Percentiles rank a stretch among this genome's conserved stretches.
phyloP scores from a whole-genome alignment of 192 early-diverging fungal species.

The Linnemannia hyalina region DNA sequence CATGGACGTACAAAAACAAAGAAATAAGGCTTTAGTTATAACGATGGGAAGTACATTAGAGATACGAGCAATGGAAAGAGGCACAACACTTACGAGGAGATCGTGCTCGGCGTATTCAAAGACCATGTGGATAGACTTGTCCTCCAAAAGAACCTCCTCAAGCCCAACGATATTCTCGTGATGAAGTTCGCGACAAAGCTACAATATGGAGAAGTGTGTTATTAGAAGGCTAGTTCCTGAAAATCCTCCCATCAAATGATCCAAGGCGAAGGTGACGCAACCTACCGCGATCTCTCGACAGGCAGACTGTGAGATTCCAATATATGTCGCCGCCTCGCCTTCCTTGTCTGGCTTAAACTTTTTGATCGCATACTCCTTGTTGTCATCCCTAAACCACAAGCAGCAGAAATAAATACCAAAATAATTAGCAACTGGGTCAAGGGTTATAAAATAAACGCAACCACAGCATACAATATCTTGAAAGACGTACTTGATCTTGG shows the following conservation, averaged over 20 bases:
- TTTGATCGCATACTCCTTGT: slow-evolving; percentile 91
- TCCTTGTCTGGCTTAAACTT: slow-evolving; percentile 98
- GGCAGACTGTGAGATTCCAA: slow-evolving; percentile 94
- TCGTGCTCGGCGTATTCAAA: slow-evolving; percentile 99
- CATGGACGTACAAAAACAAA: not conserved
- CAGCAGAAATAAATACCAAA: not conserved
- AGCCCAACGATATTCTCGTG: slow-evolving; percentile 92
- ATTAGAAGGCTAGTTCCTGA: not conserved
- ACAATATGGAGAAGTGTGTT: not conserved
- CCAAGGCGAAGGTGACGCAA: not conserved
- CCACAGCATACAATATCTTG: not conserved
- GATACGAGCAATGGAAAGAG: not conserved
- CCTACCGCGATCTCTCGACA: slow-evolving; percentile 90
- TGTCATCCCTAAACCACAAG: slow-evolving; percentile 36
- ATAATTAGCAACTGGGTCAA: not conserved
- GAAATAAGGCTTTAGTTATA: not conserved
- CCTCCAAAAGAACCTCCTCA: slow-evolving; percentile 91
- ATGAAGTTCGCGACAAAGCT: slow-evolving; percentile 89
- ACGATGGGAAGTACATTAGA: not conserved
- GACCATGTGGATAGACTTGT: slow-evolving; percentile 95
- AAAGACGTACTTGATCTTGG: slow-evolving; percentile 60
- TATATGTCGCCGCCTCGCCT: slow-evolving; percentile 78
- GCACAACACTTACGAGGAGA: slow-evolving; percentile 71
- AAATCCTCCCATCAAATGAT: not conserved
- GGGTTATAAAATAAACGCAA: no score